Conservation (phyloP, 345 rosid genomes). For the Gossypium australe region DNA sequence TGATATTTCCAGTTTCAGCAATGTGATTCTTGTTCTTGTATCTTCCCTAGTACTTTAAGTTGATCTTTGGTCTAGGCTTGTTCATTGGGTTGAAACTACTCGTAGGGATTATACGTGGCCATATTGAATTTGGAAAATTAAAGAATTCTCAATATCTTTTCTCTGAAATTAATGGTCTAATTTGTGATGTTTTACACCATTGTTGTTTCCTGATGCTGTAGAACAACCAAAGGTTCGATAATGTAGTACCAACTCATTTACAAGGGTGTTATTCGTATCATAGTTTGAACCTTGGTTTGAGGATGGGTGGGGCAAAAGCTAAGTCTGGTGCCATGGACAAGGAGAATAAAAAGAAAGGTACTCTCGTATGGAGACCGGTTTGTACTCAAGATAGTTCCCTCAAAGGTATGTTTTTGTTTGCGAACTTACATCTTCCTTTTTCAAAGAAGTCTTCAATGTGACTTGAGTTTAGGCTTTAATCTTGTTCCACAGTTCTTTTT, state of each 20-base stretch:
- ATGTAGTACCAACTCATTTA: slow-evolving; percentile 7
- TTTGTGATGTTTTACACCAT: background rate
- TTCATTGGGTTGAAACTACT: background rate
- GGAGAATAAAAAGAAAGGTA: slow-evolving; percentile 31
- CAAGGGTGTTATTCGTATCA: slow-evolving; percentile 29
- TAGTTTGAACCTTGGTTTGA: slow-evolving; percentile 24
- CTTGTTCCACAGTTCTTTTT: background rate
- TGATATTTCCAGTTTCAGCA: background rate
- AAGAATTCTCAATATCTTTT: background rate
- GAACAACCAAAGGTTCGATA: slow-evolving; percentile 1
- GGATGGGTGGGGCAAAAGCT: slow-evolving; percentile 27
- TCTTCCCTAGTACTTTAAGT: background rate
- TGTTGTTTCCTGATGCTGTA: background rate
- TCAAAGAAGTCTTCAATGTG: background rate
- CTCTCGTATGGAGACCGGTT: slow-evolving; percentile 51
- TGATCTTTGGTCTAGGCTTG: background rate
- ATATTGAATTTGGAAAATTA: background rate
- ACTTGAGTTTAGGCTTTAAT: background rate
- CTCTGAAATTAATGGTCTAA: background rate
- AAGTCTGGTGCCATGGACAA: slow-evolving; percentile 20
- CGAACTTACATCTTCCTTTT: background rate
- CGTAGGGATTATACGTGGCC: background rate
- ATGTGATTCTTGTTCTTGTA: background rate
- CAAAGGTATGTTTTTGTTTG: slow-evolving; percentile 40
- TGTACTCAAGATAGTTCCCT: slow-evolving; percentile 37